These are phyloP conservation scores for Citrullus colocynthis DNA, from an alignment of 306 rosid species.

Conservation along the genomic window DNA sequence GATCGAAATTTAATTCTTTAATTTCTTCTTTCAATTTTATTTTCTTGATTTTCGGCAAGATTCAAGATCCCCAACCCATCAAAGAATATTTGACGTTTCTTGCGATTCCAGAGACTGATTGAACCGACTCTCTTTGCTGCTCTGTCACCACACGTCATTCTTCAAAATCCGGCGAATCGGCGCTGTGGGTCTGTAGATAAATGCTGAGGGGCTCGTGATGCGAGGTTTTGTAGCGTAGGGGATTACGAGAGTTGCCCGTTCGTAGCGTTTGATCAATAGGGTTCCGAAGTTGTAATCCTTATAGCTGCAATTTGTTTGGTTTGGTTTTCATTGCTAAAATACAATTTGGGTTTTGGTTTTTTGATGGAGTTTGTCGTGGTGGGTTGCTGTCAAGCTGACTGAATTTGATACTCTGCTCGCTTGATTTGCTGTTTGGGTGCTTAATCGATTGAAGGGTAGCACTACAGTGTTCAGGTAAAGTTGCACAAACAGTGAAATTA, in stretches of 20 bases:
- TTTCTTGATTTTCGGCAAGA: not conserved
- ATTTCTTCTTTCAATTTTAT: not conserved
- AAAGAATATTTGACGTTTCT: conserved; percentile 5
- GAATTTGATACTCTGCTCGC: not conserved
- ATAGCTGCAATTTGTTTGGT: not conserved
- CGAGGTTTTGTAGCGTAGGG: not conserved
- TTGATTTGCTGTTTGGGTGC: not conserved
- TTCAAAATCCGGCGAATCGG: conserved; percentile 12
- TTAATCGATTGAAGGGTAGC: not conserved
- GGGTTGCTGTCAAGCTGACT: not conserved
- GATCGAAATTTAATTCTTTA: not conserved
- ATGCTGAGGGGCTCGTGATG: conserved; percentile 12
- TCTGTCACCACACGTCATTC: not conserved
- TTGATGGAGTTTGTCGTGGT: not conserved
- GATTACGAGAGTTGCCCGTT: not conserved
- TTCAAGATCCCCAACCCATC: conserved; percentile 14
- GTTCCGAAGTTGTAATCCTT: not conserved
- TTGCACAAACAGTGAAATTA: not conserved
- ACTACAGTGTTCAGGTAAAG: not conserved
- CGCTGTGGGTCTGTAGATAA: conserved; percentile 15
- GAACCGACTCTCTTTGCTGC: conserved; percentile 9
- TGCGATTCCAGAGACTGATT: not conserved
- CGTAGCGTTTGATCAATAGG: not conserved
- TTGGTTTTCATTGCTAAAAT: not conserved
- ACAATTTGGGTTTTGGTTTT: not conserved